Evolutionary conservation across 2,329 filamentous ascomycete species (phyloP).

Genomic region (Alternaria ventricosa): DNA sequence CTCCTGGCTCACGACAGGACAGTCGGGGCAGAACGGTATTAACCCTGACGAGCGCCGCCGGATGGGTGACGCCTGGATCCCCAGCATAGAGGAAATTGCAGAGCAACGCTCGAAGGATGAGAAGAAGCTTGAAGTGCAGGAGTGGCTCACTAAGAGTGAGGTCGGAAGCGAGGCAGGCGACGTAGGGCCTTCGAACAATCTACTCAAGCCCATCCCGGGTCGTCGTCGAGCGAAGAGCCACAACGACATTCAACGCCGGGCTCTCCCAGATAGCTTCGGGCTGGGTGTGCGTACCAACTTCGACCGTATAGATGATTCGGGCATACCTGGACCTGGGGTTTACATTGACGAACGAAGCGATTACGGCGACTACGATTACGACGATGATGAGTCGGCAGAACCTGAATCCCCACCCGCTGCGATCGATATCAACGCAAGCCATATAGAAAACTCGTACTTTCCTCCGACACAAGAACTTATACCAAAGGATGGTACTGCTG

Average conservation of each 20-base stretch:
- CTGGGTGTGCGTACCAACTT: constrained; percentile 43
- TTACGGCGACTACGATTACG: constrained; percentile 45
- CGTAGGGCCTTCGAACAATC: constrained; percentile 34
- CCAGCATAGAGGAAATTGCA: constrained; percentile 59
- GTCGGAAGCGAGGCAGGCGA: constrained; percentile 57
- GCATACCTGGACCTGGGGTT: constrained; percentile 60
- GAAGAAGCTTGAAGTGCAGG: constrained; percentile 60
- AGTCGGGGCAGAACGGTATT: constrained; percentile 54
- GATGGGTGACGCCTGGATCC: constrained; percentile 51
- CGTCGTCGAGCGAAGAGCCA: constrained; percentile 58
- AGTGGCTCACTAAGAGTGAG: constrained; percentile 58
- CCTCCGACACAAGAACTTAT: constrained; percentile 31
- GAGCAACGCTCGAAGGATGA: constrained; percentile 55
- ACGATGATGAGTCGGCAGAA: constrained; percentile 38
- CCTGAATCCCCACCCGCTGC: constrained; percentile 47
- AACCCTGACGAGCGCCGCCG: constrained; percentile 54
- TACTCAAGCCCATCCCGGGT: constrained; percentile 36
- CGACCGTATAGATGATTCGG: constrained; percentile 44
- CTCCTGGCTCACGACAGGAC: constrained; percentile 51
- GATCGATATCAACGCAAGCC: constrained; percentile 34
- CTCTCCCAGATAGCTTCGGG: constrained; percentile 29
- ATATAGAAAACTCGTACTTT: constrained; percentile 41
- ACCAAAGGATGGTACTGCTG: constrained; percentile 26
- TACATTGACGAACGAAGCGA: constrained; percentile 50
- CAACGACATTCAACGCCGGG: constrained; percentile 46